Percentiles rank a stretch among this genome's conserved stretches.
phyloP scores from a whole-genome alignment of 345 rosid genomes.

The Gossypium herbaceum region DNA sequence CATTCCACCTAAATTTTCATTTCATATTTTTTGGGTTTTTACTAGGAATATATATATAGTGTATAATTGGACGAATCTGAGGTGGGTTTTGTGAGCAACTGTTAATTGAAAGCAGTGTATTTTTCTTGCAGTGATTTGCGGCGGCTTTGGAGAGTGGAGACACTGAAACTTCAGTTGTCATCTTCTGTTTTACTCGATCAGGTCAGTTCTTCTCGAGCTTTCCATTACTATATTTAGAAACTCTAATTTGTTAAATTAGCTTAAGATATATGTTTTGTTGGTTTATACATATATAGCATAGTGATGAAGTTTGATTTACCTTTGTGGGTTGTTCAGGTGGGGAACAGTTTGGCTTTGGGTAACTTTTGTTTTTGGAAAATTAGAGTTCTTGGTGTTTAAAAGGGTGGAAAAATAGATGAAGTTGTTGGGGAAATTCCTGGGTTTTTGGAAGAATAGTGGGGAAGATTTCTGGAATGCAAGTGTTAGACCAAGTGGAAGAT shows the following conservation, averaged over 20 bases:
- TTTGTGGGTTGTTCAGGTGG: slow-evolving; percentile 15
- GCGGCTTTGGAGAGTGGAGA: slow-evolving; percentile 34
- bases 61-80: slow-evolving; percentile 8
- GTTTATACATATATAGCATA: slow-evolving; percentile 3
- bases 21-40: background rate
- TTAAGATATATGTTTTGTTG: background rate
- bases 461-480: slow-evolving; percentile 8
- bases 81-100: slow-evolving; percentile 21
- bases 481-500: background rate
- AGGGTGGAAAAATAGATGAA: slow-evolving; percentile 8
- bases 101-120: slow-evolving; percentile 32
- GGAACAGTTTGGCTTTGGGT: background rate
- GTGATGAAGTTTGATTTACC: slow-evolving; percentile 8
- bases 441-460: background rate
- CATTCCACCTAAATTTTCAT: background rate
- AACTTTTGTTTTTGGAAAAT: background rate
- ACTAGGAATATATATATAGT: background rate
- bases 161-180: slow-evolving; percentile 8
- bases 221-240: too few relatives aligned
- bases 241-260: too few relatives aligned
- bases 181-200: too few relatives aligned
- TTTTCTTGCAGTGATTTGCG: slow-evolving; percentile 35
- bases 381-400: background rate
- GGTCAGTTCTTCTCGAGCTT: too few relatives aligned
- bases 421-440: slow-evolving; percentile 13